Evolutionary conservation across 2,329 filamentous ascomycete species (phyloP), one percentile per base, ranked within the genome.

Genomic region (Ambrosiella xylebori): DNA sequence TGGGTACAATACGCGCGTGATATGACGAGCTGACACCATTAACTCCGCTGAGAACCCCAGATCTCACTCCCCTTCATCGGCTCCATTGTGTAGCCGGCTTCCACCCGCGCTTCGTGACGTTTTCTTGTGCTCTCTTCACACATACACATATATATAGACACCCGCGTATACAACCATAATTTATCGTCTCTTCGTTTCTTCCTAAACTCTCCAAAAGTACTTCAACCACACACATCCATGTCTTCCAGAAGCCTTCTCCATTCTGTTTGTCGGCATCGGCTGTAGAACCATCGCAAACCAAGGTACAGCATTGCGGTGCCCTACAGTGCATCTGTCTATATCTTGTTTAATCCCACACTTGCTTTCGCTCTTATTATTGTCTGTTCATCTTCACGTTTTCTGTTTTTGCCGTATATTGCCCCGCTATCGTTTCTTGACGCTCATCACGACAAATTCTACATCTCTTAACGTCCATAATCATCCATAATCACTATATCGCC

Each of bases 181-280:
- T 19, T 51, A 1, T 8, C n/a, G 27, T n/a, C 8, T 19, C 9
- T 27, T 35, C 17, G 15, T 36, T 2, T 35, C 17, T 36, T 35
- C 35, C 7, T 51, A 51, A 51, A 36, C 3, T 1, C 8, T 2
- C 47, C 8, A 11, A 51, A 27, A 36, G 19, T 36, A 51, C 47
- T 36, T 51, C 47, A 27, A 19, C 37, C 19, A 36, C 47, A 51
- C n/a, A 35, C 13, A 35, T 44, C 39, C 39, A 41, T 44, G 38
- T 55, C 40, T 55, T 55, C 53, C 27, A 55, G 53, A 55, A 55
- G 37, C 37, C 37, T 44, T 55, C 5, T 41, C 9, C 37, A 12
- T 41, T 44, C 38, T 55, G 53, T 55, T 55, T 55, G 53, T 36
- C 47, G 1, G 19, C 19, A 51, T 9, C 15, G 9, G 8, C 9